phyloP scores from a whole-genome alignment of 306 rosid species.

The Dryas octopetala region DNA sequence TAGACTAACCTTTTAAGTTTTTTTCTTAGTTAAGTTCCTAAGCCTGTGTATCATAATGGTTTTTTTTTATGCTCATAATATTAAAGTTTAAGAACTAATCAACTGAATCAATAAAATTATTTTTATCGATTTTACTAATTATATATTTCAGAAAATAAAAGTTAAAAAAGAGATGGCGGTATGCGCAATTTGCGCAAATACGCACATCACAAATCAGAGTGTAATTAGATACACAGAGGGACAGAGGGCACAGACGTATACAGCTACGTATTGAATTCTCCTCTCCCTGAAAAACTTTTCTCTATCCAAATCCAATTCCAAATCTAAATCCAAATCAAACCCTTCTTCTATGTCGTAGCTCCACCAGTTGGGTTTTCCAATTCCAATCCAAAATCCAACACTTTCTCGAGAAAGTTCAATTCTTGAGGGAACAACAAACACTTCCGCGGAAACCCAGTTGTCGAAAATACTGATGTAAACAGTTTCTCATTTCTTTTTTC shows the following conservation, averaged over 20 bases:
- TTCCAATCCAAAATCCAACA: background rate
- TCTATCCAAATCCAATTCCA: background rate
- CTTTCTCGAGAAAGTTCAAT: conserved; percentile 1
- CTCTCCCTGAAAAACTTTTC: background rate
- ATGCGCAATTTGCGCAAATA: background rate
- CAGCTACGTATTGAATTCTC: background rate
- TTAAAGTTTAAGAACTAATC: background rate
- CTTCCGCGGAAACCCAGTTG: background rate
- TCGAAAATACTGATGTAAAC: conserved; percentile 24
- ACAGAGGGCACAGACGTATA: background rate
- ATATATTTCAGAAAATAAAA: no score
- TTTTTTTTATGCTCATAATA: background rate
- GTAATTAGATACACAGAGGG: background rate
- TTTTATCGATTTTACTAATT: no score
- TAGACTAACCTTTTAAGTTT: no score
- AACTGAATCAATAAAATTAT: background rate
- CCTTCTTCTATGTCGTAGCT: conserved; percentile 2
- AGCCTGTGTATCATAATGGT: no score
- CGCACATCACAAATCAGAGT: background rate
- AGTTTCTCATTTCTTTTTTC: background rate
- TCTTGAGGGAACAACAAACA: background rate
- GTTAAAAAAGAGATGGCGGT: background rate
- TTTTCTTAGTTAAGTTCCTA: no score
- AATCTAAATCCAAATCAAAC: conserved; percentile 12
- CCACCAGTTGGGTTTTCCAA: background rate